Base-by-base conservation (phyloP, 192 early-diverging fungal genomes). In the Podila verticillata region DNA sequence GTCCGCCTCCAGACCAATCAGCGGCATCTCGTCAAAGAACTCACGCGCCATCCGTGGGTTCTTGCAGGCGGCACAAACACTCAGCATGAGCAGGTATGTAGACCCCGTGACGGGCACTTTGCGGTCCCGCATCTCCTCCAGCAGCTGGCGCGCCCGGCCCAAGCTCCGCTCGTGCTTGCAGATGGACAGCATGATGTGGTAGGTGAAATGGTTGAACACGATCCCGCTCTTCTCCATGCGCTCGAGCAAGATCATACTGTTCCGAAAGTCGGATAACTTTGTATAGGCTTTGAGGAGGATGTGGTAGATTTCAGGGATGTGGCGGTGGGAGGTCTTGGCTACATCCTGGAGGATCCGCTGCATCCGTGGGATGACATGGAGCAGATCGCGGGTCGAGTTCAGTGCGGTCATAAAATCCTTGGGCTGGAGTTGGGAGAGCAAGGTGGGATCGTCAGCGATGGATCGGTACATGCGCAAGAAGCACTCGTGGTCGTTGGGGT, bases 1-100 rank as follows among this genome's bases (percentile, higher is more conserved):
- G 3, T 72, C 63, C 15, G 32, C 31, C 4, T 72, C 65, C 0
- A 80, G 13, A 0, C 70, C 66, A 3, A 72, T 10, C 47, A 63
- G 32, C 7, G 69, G 77, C 77, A 80, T 80, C 57, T 80, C 77
- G 54, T 80, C 70, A 80, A 80, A 80, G 48, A 64, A 72, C 36
- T 80, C 70, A 28, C 34, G 31, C 12, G 77, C 77, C n/a, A 57
- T 2, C 3, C 20, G 44, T 17, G 59, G 35, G n/a, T 67, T 39
- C 49, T 80, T 80, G 61, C 51, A 28, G 17, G 54, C 34, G 10
- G 49, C 65, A 60, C 77, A 72, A 44, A 80, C 49, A 5, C 65
- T 22, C n/a, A 80, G 13, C 70, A 80, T 67, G 29, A 72, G 24
- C 22, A 72, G 70, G 44, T 80, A 80, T n/a, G 77, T 80, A 19